These are phyloP conservation scores for Paramecium bursaria DNA, from an alignment of 73 alveolate species.

Conservation along the genomic window DNA sequence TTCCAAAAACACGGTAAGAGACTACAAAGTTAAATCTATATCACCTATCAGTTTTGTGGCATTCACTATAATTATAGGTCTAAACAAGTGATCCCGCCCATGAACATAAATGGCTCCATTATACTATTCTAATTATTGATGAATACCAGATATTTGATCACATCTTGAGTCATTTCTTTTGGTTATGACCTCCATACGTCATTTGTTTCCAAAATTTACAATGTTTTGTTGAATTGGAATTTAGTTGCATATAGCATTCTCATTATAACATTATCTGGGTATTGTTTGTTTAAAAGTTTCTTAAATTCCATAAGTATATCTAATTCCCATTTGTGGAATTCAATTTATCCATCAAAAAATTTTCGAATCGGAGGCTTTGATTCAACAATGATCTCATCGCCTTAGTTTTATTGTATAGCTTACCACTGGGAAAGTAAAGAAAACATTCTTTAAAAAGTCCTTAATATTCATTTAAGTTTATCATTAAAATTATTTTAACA, in stretches of 20 bases:
- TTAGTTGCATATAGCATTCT: constrained; percentile 59
- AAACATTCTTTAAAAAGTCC: constrained; percentile 43
- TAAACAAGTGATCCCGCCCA: constrained; percentile 74
- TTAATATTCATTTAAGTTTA: constrained; percentile 17
- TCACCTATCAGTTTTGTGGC: constrained; percentile 62
- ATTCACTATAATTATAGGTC: constrained; percentile 73
- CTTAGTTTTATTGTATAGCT: background rate
- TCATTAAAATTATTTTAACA: too few relatives aligned
- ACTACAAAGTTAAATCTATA: constrained; percentile 24
- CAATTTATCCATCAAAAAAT: constrained; percentile 53
- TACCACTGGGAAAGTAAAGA: constrained; percentile 38
- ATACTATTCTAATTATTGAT: background rate
- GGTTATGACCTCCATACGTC: constrained; percentile 5
- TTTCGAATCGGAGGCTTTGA: constrained; percentile 14
- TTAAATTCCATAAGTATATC: constrained; percentile 1
- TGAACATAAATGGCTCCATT: constrained; percentile 73
- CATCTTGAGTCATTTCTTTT: background rate
- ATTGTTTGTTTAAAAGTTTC: constrained; percentile 1
- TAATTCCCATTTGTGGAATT: constrained; percentile 13
- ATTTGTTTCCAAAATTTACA: background rate
- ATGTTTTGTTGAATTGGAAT: constrained; percentile 30
- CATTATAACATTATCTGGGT: background rate
- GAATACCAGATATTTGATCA: constrained; percentile 8
- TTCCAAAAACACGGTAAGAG: constrained; percentile 52
- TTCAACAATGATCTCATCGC: constrained; percentile 12